phyloP scores from a whole-genome alignment of 208 protist genomes.

The Phytomonas serpens region DNA sequence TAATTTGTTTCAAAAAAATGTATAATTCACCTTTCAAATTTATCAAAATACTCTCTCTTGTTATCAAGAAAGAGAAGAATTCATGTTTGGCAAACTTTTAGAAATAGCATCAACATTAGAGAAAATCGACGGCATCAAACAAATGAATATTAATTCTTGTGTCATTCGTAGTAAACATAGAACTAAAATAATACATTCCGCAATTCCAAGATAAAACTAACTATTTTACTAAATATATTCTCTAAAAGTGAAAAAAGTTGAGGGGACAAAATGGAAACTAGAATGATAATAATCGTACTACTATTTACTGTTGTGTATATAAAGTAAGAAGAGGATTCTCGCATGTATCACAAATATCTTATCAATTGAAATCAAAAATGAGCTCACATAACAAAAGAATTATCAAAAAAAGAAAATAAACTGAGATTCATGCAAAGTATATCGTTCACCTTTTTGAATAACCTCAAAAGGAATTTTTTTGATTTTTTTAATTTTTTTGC shows the following conservation, averaged over 20 bases:
- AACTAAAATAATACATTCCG: background rate
- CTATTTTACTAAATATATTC: background rate
- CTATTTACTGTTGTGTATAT: background rate
- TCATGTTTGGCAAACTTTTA: background rate
- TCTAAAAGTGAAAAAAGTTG: background rate
- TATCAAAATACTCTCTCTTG: background rate
- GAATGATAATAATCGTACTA: background rate
- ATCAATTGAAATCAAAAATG: background rate
- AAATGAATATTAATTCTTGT: background rate
- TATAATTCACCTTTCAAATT: background rate
- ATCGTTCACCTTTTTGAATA: background rate
- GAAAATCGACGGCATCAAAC: background rate
- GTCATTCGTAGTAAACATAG: background rate
- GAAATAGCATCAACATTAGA: background rate
- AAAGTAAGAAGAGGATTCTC: background rate
- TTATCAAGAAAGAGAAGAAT: background rate
- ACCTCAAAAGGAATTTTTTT: background rate
- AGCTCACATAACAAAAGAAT: background rate
- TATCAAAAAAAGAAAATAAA: background rate
- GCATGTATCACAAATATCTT: background rate
- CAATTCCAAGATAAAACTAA: background rate
- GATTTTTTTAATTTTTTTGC: background rate
- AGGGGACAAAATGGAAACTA: background rate
- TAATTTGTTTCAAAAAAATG: background rate
- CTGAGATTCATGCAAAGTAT: background rate